phyloP scores from a whole-genome alignment of 2,329 filamentous ascomycete genomes.

The Domatiomyces catenatus region DNA sequence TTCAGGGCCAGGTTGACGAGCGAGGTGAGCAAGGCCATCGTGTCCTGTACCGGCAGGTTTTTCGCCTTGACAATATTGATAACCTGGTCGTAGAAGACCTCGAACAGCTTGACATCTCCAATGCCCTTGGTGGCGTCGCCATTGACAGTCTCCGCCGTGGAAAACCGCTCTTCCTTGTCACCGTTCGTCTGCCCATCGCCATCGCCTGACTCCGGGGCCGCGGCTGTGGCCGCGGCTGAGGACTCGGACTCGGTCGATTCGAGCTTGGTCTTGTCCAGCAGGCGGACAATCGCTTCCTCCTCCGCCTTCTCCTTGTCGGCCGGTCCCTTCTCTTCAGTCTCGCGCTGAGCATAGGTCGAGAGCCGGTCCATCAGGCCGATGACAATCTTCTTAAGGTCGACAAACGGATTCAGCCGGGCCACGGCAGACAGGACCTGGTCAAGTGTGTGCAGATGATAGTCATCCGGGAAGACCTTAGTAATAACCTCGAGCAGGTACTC shows the following conservation, averaged over 20 bases:
- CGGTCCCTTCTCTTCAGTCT: slow-evolving; percentile 53
- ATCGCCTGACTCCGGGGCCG: slow-evolving; percentile 17
- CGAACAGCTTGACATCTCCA: slow-evolving; percentile 73
- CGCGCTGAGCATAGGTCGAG: slow-evolving; percentile 84
- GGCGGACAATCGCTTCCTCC: slow-evolving; percentile 61
- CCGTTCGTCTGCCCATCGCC: slow-evolving; percentile 19
- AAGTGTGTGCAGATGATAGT: slow-evolving; percentile 92
- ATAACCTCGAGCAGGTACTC: slow-evolving; percentile 97
- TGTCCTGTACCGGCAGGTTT: slow-evolving; percentile 83
- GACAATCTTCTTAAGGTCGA: slow-evolving; percentile 95
- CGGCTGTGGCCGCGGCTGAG: slow-evolving; percentile 19
- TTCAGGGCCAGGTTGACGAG: slow-evolving; percentile 85
- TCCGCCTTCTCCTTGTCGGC: slow-evolving; percentile 64
- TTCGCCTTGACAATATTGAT: slow-evolving; percentile 85
- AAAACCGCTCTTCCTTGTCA: slow-evolving; percentile 4
- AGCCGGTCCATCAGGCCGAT: slow-evolving; percentile 95
- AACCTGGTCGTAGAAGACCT: slow-evolving; percentile 94
- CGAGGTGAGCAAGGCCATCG: slow-evolving; percentile 84
- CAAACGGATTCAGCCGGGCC: slow-evolving; percentile 81
- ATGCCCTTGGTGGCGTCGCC: slow-evolving; percentile 22
- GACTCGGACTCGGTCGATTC: slow-evolving; percentile 20
- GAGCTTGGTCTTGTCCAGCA: slow-evolving; percentile 65
- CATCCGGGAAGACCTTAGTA: slow-evolving; percentile 96
- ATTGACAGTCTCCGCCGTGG: slow-evolving; percentile 20
- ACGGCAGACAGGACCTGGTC: slow-evolving; percentile 91